These are phyloP conservation scores for Lentinula guzmanii DNA, from an alignment of 768 basidiomycete genomes.

Conservation along the genomic window DNA sequence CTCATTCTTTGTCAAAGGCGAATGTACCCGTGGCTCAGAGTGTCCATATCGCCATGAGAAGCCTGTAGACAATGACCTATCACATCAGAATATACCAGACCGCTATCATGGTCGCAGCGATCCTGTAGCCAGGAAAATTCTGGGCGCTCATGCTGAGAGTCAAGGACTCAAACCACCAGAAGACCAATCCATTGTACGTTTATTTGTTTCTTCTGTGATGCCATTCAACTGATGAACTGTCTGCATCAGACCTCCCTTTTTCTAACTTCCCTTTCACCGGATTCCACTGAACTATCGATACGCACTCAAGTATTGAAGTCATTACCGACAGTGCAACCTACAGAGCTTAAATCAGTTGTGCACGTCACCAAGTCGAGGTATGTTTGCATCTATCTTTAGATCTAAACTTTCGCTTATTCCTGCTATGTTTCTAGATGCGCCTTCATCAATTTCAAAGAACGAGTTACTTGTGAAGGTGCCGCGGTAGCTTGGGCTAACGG, in stretches of 20 bases:
- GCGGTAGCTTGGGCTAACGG: slow-evolving; percentile 91
- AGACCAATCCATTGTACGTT: slow-evolving; percentile 75
- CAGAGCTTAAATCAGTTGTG: slow-evolving; percentile 76
- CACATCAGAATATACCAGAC: slow-evolving; percentile 92
- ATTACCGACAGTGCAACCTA: slow-evolving; percentile 54
- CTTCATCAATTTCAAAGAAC: slow-evolving; percentile 89
- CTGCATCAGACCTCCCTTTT: slow-evolving; percentile 73
- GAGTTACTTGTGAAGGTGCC: slow-evolving; percentile 78
- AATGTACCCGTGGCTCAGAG: slow-evolving; percentile 85
- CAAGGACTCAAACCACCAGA: slow-evolving; percentile 89
- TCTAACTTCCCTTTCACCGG: slow-evolving; percentile 65
- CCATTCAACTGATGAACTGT: neutral
- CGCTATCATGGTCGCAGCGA: slow-evolving; percentile 91
- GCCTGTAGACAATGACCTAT: slow-evolving; percentile 73
- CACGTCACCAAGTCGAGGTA: slow-evolving; percentile 78
- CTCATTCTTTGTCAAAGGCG: slow-evolving; percentile 93
- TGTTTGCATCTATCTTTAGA: slow-evolving; percentile 10
- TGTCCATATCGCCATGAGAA: slow-evolving; percentile 97
- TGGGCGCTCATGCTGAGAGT: slow-evolving; percentile 69
- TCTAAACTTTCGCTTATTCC: neutral
- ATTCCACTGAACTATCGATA: slow-evolving; percentile 67
- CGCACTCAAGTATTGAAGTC: slow-evolving; percentile 68
- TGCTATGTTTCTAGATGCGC: slow-evolving; percentile 60
- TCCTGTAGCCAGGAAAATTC: slow-evolving; percentile 89
- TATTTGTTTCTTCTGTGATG: neutral